phyloP scores from a whole-genome alignment of 2,329 filamentous ascomycete species.

The Onygena corvina region DNA sequence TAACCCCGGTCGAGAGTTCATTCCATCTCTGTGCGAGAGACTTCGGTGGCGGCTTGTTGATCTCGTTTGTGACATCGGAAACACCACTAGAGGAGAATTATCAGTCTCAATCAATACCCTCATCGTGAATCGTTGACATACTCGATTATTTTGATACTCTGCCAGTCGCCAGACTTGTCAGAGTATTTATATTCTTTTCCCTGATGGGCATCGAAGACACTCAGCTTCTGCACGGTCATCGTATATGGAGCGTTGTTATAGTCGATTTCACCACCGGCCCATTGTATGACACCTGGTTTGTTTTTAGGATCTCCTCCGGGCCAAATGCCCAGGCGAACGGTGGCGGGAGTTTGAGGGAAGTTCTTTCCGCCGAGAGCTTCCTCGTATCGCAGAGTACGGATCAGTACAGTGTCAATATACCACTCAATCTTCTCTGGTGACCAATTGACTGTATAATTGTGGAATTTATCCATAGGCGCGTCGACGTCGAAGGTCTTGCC shows the following conservation, averaged over 20 bases:
- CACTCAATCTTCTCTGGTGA: slow-evolving; percentile 51
- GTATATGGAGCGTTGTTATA: slow-evolving; percentile 48
- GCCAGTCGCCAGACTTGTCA: slow-evolving; percentile 49
- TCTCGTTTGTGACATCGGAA: slow-evolving; percentile 36
- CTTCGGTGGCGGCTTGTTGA: slow-evolving; percentile 28
- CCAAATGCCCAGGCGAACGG: slow-evolving; percentile 59
- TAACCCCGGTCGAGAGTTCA: slow-evolving; percentile 35
- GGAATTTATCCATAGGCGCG: slow-evolving; percentile 41
- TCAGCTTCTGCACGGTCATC: slow-evolving; percentile 58
- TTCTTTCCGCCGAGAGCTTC: slow-evolving; percentile 55
- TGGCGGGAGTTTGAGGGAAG: slow-evolving; percentile 64
- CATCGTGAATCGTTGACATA: slow-evolving; percentile 20
- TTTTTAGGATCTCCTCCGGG: slow-evolving; percentile 46
- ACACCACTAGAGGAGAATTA: slow-evolving; percentile 49
- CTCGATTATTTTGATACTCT: slow-evolving; percentile 52
- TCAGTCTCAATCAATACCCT: neutral
- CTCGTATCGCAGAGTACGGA: slow-evolving; percentile 50
- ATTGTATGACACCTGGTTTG: slow-evolving; percentile 13
- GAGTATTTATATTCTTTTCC: slow-evolving; percentile 53
- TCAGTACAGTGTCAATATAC: slow-evolving; percentile 49
- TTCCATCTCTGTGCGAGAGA: slow-evolving; percentile 32
- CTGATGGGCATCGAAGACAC: slow-evolving; percentile 46
- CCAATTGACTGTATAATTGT: slow-evolving; percentile 51
- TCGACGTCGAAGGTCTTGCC: slow-evolving; percentile 60
- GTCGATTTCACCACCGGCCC: slow-evolving; percentile 16